Conservation (phyloP, 345 rosid species). For the Turritis glabra region DNA sequence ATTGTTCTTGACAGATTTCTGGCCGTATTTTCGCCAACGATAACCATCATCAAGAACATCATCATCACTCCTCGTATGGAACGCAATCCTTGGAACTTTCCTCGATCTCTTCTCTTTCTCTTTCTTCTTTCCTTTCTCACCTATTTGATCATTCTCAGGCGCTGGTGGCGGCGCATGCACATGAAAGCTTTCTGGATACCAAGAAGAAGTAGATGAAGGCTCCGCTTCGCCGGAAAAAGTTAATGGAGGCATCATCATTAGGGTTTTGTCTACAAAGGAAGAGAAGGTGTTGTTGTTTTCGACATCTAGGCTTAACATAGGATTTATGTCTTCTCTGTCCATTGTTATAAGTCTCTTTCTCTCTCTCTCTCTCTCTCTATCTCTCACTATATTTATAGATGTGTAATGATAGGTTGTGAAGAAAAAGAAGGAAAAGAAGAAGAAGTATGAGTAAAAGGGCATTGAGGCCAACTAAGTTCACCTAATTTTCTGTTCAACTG, state of each 20-base stretch:
- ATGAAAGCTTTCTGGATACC: slow-evolving; percentile 26
- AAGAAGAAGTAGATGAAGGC: slow-evolving; percentile 30
- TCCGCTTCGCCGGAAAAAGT: slow-evolving; percentile 8
- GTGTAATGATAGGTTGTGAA: slow-evolving; percentile 14
- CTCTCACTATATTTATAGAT: slow-evolving; percentile 17
- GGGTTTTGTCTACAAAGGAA: slow-evolving; percentile 31
- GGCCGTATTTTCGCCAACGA: slow-evolving; percentile 56
- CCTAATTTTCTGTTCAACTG: slow-evolving; percentile 44
- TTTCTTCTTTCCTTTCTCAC: slow-evolving; percentile 17
- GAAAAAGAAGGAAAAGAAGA: slow-evolving; percentile 1
- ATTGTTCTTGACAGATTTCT: slow-evolving; percentile 47
- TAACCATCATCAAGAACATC: slow-evolving; percentile 59
- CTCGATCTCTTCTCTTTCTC: slow-evolving; percentile 28
- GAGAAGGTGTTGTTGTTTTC: slow-evolving; percentile 18
- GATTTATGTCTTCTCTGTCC: slow-evolving; percentile 21
- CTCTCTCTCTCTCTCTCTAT: background rate
- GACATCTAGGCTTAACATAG: slow-evolving; percentile 28
- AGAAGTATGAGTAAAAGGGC: slow-evolving; percentile 36
- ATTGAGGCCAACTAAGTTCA: slow-evolving; percentile 42
- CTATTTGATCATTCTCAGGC: slow-evolving; percentile 6
- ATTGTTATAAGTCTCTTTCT: slow-evolving; percentile 13
- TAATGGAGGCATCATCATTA: slow-evolving; percentile 29
- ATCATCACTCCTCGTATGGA: slow-evolving; percentile 49
- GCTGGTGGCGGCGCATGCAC: background rate
- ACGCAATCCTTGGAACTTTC: slow-evolving; percentile 40